A percentile compares a stretch with the other conserved stretches of the same genome.
Evolutionary conservation across 495 filamentous ascomycete species (phyloP).

Genomic region (Penicillium bovifimosum): DNA sequence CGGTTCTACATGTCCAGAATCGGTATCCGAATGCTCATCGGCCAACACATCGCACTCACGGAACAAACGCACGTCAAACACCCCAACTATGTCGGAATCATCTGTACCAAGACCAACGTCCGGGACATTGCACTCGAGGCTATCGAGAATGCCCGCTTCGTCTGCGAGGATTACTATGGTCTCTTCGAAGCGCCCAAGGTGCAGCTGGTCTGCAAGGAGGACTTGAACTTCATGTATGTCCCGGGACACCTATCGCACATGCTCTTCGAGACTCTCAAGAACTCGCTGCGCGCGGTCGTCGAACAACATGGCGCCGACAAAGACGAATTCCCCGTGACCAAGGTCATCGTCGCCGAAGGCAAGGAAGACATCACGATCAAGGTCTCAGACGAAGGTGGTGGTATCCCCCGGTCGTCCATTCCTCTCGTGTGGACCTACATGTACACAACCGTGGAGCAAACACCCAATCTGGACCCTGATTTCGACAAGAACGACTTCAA

Average conservation of each 20-base stretch:
- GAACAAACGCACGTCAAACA: constrained; percentile 84
- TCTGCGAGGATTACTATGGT: constrained; percentile 98
- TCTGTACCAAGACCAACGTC: constrained; percentile 97
- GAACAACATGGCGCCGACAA: constrained; percentile 93
- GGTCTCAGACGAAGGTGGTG: constrained; percentile 91
- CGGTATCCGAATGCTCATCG: constrained; percentile 97
- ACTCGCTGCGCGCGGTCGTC: constrained; percentile 92
- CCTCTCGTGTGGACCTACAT: constrained; percentile 99
- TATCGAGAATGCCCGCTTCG: constrained; percentile 96
- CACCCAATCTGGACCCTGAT: constrained; percentile 89
- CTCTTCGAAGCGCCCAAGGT: constrained; percentile 96
- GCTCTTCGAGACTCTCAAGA: constrained; percentile 99
- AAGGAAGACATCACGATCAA: constrained; percentile 99
- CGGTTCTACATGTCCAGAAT: constrained; percentile 99
- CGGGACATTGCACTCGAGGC: constrained; percentile 93
- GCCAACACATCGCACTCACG: constrained; percentile 93
- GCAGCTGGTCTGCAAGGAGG: constrained; percentile 88
- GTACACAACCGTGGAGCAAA: constrained; percentile 97
- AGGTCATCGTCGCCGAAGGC: constrained; percentile 94
- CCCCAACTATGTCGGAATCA: constrained; percentile 93
- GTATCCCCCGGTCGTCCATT: constrained; percentile 84
- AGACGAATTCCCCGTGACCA: constrained; percentile 91
- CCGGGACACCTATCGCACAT: constrained; percentile 97
- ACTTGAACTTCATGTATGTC: constrained; percentile 98
- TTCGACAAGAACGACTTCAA: constrained; percentile 99